phyloP scores from a whole-genome alignment of 768 basidiomycete species.

The Calocybe cyanea region DNA sequence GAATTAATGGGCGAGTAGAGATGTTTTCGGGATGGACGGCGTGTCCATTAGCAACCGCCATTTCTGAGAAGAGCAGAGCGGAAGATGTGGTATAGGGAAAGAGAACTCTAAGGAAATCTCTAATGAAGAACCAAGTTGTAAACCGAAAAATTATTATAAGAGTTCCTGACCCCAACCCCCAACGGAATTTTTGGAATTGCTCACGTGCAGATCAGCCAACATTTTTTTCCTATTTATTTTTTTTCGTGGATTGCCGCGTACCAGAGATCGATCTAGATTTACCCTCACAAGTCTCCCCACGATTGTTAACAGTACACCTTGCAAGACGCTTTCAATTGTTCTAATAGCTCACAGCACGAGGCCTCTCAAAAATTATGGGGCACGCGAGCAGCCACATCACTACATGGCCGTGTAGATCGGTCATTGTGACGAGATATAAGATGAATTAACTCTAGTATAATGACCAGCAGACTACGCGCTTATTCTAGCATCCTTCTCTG shows the following conservation, averaged over 20 bases:
- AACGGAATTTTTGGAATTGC: constrained; percentile 32
- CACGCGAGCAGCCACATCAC: not conserved
- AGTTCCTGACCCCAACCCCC: constrained; percentile 43
- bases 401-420: constrained; percentile 9
- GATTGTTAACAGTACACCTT: too few species aligned
- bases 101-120: constrained; percentile 19
- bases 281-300: too few species aligned
- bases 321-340: too few species aligned
- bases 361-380: constrained; percentile 5
- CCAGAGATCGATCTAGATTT: too few species aligned
- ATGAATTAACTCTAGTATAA: not conserved
- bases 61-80: constrained; percentile 22
- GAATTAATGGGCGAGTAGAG: constrained; percentile 45
- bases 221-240: too few species aligned
- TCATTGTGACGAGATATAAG: not conserved
- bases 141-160: constrained; percentile 30
- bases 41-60: constrained; percentile 38
- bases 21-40: constrained; percentile 31
- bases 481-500: constrained; percentile 59
- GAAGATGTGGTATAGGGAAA: constrained; percentile 16
- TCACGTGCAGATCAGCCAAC: too few species aligned
- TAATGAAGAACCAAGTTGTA: constrained; percentile 18
- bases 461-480: constrained; percentile 21
- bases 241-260: too few species aligned
- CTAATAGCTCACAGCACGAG: too few species aligned